Base-by-base conservation (phyloP, 495 filamentous ascomycete species). In the Trichocladium uniseriatum region DNA sequence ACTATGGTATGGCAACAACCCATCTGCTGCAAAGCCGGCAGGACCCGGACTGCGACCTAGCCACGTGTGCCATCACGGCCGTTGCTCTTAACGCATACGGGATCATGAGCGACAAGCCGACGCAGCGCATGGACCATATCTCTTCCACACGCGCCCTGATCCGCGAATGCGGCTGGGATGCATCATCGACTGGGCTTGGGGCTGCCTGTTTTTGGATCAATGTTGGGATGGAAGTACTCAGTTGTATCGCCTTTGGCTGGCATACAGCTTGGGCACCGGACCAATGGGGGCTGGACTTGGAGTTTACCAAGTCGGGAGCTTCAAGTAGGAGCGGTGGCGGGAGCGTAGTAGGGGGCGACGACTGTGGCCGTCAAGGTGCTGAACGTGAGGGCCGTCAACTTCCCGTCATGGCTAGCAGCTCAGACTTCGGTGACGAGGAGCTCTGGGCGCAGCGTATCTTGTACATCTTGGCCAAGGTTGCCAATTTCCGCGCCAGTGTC, bases 191-290 rank as follows among this genome's bases (percentile, higher is more conserved):
- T 3, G 88, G 89, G 4, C 77, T 96, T 37, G 89, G 88, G 8
- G 81, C 83, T 1, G 87, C 91, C 10, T 96, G 90, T 64, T 97
- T 97, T 67, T 96, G 91, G 89, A 67, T 95, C 15, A 96, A 94
- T 57, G 80, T 94, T 13, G 81, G 84, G 14, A 85, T 94, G 80
- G 92, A 98, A 61, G 69, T 97, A 11, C 74, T 96, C 19, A 86
- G 79, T 53, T 95, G 89, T 65, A 68, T 97, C 18, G 80, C 86
- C 50, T 87, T 89, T 64, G 88, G 88, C 64, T 94, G 88, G 86
- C 77, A 83, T 50, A 76, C 89, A 2, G 81, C 89, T 1, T 97
- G 89, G 89, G 79, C 95, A 37, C 90, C 91, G 3, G 89, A 95
- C 62, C 79, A 84, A 6, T 97, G 92, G 92, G 85, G 84, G 2